Evolutionary conservation across 2,329 filamentous ascomycete genomes (phyloP).

Genomic region (Talaromyces verruculosus): DNA sequence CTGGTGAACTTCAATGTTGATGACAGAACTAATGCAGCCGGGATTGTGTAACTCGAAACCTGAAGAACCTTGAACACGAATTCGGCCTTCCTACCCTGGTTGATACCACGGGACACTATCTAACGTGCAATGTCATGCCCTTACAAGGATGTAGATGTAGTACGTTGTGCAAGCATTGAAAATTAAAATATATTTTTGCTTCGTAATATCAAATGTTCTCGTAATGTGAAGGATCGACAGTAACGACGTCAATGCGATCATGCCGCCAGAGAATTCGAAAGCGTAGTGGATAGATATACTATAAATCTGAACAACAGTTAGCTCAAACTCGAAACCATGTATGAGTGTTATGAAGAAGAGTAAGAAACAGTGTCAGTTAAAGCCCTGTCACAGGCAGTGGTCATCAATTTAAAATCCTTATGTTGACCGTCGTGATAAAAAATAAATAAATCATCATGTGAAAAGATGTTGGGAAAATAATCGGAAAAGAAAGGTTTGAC

Average conservation of each 20-base stretch:
- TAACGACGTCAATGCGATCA: neutral
- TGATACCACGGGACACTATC: neutral
- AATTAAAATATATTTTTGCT: neutral
- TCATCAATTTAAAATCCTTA: conserved; percentile 73
- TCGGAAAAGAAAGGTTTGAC: neutral
- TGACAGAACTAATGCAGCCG: neutral
- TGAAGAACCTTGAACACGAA: neutral
- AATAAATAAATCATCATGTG: conserved; percentile 65
- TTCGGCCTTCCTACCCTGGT: neutral
- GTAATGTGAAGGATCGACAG: no score
- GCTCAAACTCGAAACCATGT: neutral
- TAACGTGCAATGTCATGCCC: neutral
- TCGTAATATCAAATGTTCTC: neutral
- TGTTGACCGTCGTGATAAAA: conserved; percentile 86
- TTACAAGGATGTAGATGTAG: neutral
- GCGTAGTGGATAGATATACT: no score
- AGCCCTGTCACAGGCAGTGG: conserved; percentile 73
- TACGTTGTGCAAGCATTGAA: neutral
- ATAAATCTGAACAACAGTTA: neutral
- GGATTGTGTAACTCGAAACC: neutral
- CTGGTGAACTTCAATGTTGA: neutral
- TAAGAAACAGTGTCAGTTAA: conserved; percentile 33
- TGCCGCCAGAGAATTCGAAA: neutral
- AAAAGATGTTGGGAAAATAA: conserved; percentile 26
- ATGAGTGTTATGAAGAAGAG: conserved; percentile 2